Base-by-base conservation (phyloP, 2,329 filamentous ascomycete genomes). In the Aspergillus cejpii region DNA sequence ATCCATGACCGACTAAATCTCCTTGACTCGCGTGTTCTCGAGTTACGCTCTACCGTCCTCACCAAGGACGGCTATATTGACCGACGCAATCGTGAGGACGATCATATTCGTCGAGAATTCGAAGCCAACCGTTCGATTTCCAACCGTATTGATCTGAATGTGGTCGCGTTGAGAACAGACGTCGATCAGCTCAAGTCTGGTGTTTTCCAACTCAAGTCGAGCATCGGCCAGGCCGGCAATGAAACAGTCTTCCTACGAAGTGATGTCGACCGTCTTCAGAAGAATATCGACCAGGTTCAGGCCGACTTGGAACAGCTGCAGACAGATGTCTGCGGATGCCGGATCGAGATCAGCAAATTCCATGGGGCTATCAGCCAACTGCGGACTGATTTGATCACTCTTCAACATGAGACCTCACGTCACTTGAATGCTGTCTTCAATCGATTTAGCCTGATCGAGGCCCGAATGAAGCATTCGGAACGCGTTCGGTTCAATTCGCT, bases 401-500 rank as follows among this genome's bases (percentile, higher is more conserved):
- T 67, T 6, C 60, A 65, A 36, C 60, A 64, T 37, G 60, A 66
- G 27, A 59, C 59, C 0, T 60, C 61, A 1, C 59, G 55, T 10
- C 61, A 65, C 39, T 48, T 63, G 28, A 58, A 51, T 27, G 48
- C 50, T 4, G 52, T 63, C 2, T 54, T 58, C 29, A 52, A 59
- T 44, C 58, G 62, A 38, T 59, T 64, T 42, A 54, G 56, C 5
- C 26, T 56, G 6, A 61, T 67, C 21, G 61, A 66, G 38, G 55
- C 62, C 1, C 57, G 57, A 0, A 62, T 66, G 62, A 62, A 56
- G 42, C 59, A 66, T 37, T 62, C 57, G 12, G 64, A 68, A 41
- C 57, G 64, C 3, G 58, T 67, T 6, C 61, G 66, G 3, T 69
- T 68, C 53, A 69, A 69, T 53, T 67, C 66, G 1, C 50, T 69